Base-by-base conservation (phyloP, 441 rosid species). In the Arabidopsis hybrid region DNA sequence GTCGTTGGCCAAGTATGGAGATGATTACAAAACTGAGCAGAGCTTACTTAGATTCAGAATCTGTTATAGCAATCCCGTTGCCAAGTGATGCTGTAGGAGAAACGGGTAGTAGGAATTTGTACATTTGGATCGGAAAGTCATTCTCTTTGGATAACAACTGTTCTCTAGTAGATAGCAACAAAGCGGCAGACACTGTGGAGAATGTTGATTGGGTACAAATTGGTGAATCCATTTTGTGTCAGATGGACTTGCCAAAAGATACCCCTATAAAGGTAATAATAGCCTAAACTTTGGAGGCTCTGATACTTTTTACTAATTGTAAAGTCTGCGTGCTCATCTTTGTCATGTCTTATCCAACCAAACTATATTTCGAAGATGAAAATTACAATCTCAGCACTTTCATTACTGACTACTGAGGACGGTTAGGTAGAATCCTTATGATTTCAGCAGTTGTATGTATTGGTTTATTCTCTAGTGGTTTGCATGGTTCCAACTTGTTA, bases 111-210 rank as follows among this genome's bases (percentile, higher is more conserved):
- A 81, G 84, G 81, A 72, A 74, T 83, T 86, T 95, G 42, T 86
- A 86, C 80, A 78, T 95, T 78, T 95, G 99, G 99, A 74, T 91
- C 72, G 99, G 98, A 81, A 87, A 80, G 83, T 88, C 87, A 65
- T 86, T 86, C 73, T 29, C 71, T 77, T 53, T 36, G 29, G 86
- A 82, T 16, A 80, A 82, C 79, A 75, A 77, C 78, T 66, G 60
- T 79, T 72, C 77, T 73, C 76, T 78, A 75, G 75, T 85, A 80
- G 84, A 80, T 84, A 78, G 80, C 61, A 71, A 81, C 72, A 75
- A 72, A 68, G 76, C 18, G 12, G 39, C 70, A 47, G 87, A 65
- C 53, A 79, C 72, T 75, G 17, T 65, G 72, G 85, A 81, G 76
- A 70, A 76, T 69, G 74, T 72, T 80, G 89, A 89, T 83, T 85